These are phyloP conservation scores for Saccharomycopsis sp. DNA, from an alignment of 805 yeast genomes.

Conservation along the genomic window DNA sequence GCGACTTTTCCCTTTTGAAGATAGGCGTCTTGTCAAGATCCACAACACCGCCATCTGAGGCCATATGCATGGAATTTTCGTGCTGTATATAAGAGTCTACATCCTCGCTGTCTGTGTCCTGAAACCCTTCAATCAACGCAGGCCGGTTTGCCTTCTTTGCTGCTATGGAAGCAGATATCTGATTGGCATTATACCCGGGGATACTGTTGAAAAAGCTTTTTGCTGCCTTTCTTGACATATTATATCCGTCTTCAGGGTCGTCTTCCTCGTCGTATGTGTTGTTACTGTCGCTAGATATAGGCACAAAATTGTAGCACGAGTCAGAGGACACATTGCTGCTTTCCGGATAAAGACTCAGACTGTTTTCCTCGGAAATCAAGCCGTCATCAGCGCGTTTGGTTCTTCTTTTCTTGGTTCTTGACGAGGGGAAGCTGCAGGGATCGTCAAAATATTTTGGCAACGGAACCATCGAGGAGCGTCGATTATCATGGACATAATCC, in stretches of 20 bases:
- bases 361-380: background rate
- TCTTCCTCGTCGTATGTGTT: background rate
- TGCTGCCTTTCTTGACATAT: background rate
- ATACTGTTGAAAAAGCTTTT: background rate
- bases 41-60: background rate
- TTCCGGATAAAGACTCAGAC: background rate
- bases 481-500: background rate
- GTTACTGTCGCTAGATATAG: background rate
- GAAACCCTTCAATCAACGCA: background rate
- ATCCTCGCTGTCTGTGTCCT: background rate
- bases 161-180: background rate
- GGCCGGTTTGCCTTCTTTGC: background rate
- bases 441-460: background rate
- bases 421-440: background rate
- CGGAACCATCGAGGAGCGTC: background rate
- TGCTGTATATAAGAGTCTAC: background rate
- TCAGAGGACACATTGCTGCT: background rate
- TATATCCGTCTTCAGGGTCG: background rate
- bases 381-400: background rate
- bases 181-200: conserved; percentile 1
- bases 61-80: background rate
- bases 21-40: conserved; percentile 19
- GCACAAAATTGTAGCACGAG: background rate
- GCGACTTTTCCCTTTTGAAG: conserved; percentile 5
- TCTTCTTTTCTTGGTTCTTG: background rate